phyloP scores from a whole-genome alignment of 202 grass and related monocot species.

The Digitaria exilis region DNA sequence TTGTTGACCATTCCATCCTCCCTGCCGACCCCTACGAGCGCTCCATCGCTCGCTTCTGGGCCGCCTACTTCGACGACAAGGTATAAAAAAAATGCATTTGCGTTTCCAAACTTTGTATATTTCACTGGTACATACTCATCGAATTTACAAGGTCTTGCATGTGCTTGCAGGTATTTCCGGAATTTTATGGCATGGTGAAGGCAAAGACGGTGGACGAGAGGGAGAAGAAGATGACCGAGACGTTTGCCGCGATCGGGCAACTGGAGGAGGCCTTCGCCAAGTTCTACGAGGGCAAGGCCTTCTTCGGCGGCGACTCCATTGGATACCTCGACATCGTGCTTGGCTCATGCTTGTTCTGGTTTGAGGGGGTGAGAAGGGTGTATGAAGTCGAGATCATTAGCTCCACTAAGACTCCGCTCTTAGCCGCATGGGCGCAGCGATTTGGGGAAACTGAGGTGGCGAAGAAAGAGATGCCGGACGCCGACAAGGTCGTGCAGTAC shows the following conservation, averaged over 20 bases:
- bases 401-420: not conserved
- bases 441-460: not conserved
- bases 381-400: constrained; percentile 11
- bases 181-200: not conserved
- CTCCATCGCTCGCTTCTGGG: constrained; percentile 51
- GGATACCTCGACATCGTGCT: constrained; percentile 42
- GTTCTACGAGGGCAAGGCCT: not conserved
- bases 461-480: constrained; percentile 11
- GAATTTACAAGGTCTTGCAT: not conserved
- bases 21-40: constrained; percentile 48
- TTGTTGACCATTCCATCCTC: not conserved
- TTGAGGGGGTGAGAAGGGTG: constrained; percentile 24
- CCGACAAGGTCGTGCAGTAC: not conserved
- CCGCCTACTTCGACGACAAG: constrained; percentile 40
- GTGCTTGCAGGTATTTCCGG: constrained; percentile 22
- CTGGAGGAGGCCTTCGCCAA: constrained; percentile 32
- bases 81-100: not conserved
- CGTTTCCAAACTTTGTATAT: no score
- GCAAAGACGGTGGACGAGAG: constrained; percentile 20
- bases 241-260: not conserved
- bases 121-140: not conserved
- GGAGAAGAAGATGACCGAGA: constrained; percentile 1
- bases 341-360: constrained; percentile 34
- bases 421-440: constrained; percentile 39
- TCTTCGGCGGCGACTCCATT: constrained; percentile 44